Conservation (phyloP, 352 stramenopile genomes). For the Phytopythium cucurbitacearum region DNA sequence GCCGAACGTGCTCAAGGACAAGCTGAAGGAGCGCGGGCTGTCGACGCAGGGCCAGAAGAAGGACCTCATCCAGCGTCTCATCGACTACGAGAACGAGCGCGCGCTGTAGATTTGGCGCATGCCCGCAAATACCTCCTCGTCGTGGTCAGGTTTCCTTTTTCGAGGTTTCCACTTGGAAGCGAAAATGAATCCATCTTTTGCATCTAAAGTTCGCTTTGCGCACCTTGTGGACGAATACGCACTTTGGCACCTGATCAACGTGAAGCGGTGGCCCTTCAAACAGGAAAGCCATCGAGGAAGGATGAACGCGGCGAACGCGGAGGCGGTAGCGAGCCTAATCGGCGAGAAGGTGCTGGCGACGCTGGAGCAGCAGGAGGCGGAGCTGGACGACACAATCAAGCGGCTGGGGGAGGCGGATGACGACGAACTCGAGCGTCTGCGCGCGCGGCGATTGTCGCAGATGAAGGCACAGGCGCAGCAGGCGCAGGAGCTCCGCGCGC, state of each 20-base stretch:
- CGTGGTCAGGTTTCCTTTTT: too few species aligned
- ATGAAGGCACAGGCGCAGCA: constrained; percentile 72
- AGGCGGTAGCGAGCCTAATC: constrained; percentile 77
- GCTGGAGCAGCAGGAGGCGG: constrained; percentile 81
- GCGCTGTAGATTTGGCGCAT: constrained; percentile 48
- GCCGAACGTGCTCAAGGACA: constrained; percentile 84
- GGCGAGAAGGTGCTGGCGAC: constrained; percentile 85
- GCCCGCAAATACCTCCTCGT: too few species aligned
- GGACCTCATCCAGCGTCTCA: constrained; percentile 84
- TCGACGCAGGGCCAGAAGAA: constrained; percentile 89
- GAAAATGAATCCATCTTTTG: too few species aligned
- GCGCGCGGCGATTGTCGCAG: constrained; percentile 70
- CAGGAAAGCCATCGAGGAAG: constrained; percentile 2
- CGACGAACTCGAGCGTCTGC: constrained; percentile 85
- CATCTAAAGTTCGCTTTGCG: too few species aligned
- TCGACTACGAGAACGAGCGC: constrained; percentile 85
- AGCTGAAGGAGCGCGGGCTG: constrained; percentile 79
- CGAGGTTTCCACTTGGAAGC: too few species aligned
- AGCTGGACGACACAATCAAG: constrained; percentile 83
- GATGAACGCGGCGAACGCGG: constrained; percentile 66
- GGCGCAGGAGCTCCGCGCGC: constrained; percentile 67
- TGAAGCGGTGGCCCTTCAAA: constrained; percentile 4
- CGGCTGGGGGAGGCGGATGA: constrained; percentile 84
- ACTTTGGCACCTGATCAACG: constrained; percentile 4
- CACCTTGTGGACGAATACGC: not conserved